Conservation (phyloP, 2,329 filamentous ascomycete genomes). For the Cercospora zeina region DNA sequence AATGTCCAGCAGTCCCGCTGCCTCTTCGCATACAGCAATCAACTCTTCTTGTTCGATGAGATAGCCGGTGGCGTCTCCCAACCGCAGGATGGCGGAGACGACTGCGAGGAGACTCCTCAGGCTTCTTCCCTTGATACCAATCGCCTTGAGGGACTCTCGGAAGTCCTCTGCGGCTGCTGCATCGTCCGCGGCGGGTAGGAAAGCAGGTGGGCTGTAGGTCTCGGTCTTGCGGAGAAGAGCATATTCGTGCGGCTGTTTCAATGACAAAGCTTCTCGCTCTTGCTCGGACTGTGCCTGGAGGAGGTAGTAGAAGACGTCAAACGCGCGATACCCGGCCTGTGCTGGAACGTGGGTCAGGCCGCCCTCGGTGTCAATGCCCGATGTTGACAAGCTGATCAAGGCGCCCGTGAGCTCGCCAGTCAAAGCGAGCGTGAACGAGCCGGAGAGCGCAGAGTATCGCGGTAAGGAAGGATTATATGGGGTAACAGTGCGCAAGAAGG, state of each 20-base stretch:
- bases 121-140: slow-evolving; percentile 86
- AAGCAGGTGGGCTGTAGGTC: slow-evolving; percentile 82
- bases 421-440: slow-evolving; percentile 78
- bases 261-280: slow-evolving; percentile 82
- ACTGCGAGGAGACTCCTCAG: slow-evolving; percentile 82
- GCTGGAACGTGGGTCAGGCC: slow-evolving; percentile 79
- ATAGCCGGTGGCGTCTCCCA: slow-evolving; percentile 87
- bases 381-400: slow-evolving; percentile 75
- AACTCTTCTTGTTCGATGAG: slow-evolving; percentile 79
- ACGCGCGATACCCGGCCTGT: slow-evolving; percentile 81
- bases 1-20: slow-evolving; percentile 78
- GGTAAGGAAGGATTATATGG: slow-evolving; percentile 84
- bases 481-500: slow-evolving; percentile 84
- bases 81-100: slow-evolving; percentile 81
- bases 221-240: slow-evolving; percentile 76
- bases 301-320: slow-evolving; percentile 97
- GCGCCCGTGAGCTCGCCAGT: slow-evolving; percentile 75
- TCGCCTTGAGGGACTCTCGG: slow-evolving; percentile 77
- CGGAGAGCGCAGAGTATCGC: slow-evolving; percentile 75
- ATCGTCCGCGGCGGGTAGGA: slow-evolving; percentile 90
- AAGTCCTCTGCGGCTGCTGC: slow-evolving; percentile 92
- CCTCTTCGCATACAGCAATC: slow-evolving; percentile 86
- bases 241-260: slow-evolving; percentile 77
- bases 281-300: slow-evolving; percentile 78
- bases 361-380: slow-evolving; percentile 79